A percentile compares a stretch with the other conserved stretches of the same genome.
These are phyloP conservation scores for Parafenestella ontariensis DNA, from an alignment of 2,329 filamentous ascomycete genomes.

Conservation along the genomic window DNA sequence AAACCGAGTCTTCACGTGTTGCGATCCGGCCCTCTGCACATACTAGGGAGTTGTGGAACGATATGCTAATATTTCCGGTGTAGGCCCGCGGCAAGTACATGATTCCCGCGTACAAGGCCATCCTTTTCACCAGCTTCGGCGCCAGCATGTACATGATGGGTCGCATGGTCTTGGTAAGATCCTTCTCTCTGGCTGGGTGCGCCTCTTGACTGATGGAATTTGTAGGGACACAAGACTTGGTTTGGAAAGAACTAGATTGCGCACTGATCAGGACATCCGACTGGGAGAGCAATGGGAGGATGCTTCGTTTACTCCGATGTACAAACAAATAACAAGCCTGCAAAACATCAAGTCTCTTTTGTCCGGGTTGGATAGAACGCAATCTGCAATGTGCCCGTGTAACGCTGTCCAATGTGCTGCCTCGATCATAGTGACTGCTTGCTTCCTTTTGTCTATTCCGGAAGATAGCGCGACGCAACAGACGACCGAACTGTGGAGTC, in stretches of 20 bases:
- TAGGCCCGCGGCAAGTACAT: slow-evolving; percentile 69
- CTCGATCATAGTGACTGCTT: background rate
- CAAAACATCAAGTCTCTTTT: slow-evolving; percentile 9
- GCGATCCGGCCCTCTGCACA: background rate
- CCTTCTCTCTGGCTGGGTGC: background rate
- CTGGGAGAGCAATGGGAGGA: slow-evolving; percentile 13
- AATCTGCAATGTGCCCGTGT: background rate
- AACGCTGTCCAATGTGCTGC: background rate
- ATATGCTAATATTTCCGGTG: slow-evolving; percentile 51
- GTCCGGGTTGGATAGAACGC: background rate
- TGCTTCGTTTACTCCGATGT: slow-evolving; percentile 33
- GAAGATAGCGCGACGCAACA: background rate
- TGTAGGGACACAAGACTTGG: slow-evolving; percentile 78
- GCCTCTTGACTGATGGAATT: slow-evolving; percentile 4
- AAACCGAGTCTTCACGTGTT: background rate
- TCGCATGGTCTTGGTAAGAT: slow-evolving; percentile 68
- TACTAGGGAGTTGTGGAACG: background rate
- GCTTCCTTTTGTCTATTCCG: background rate
- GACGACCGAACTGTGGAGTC: background rate
- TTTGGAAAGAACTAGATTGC: slow-evolving; percentile 52
- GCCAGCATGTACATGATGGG: slow-evolving; percentile 76
- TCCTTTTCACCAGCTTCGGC: slow-evolving; percentile 68
- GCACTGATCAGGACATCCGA: slow-evolving; percentile 8
- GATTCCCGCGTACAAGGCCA: slow-evolving; percentile 71
- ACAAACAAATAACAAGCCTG: slow-evolving; percentile 42